phyloP scores from a whole-genome alignment of 148 eudicot genomes.

The Fagopyrum esculentum region DNA sequence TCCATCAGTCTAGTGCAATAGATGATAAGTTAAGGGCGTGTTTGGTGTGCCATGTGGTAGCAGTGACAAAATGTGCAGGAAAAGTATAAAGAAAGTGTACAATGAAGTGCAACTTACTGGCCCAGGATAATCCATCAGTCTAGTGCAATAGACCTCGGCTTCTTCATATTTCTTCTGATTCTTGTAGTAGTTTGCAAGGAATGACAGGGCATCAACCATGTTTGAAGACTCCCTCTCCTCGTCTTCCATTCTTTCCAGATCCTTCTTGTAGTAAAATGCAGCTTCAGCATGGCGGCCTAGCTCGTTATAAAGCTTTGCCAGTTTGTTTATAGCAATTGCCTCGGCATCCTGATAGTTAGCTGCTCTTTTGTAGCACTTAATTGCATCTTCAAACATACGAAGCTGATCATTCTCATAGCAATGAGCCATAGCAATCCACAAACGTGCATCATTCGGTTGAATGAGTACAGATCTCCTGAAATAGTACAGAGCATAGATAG shows the following conservation, averaged over 20 bases:
- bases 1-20: constrained; percentile 87
- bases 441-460: constrained; percentile 88
- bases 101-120: constrained; percentile 51
- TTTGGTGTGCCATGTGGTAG: too few species aligned
- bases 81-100: background rate
- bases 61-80: background rate
- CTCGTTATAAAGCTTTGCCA: constrained; percentile 80
- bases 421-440: constrained; percentile 99
- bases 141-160: constrained; percentile 86
- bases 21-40: constrained; percentile 15
- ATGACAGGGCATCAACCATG: constrained; percentile 74
- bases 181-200: constrained; percentile 65
- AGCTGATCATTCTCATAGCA: constrained; percentile 93
- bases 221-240: constrained; percentile 94
- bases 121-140: constrained; percentile 81
- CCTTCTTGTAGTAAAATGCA: constrained; percentile 85
- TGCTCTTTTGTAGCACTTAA: constrained; percentile 84
- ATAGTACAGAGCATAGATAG: constrained; percentile 82
- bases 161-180: constrained; percentile 71
- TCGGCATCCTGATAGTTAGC: constrained; percentile 84
- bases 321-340: constrained; percentile 83
- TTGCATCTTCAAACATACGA: constrained; percentile 88
- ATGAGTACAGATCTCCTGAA: constrained; percentile 75
- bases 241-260: constrained; percentile 90
- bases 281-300: constrained; percentile 72